A percentile compares a stretch with the other conserved stretches of the same genome.
These are phyloP conservation scores for Mediolabrus comicus DNA, from an alignment of 108 stramenopile genomes.

Conservation along the genomic window DNA sequence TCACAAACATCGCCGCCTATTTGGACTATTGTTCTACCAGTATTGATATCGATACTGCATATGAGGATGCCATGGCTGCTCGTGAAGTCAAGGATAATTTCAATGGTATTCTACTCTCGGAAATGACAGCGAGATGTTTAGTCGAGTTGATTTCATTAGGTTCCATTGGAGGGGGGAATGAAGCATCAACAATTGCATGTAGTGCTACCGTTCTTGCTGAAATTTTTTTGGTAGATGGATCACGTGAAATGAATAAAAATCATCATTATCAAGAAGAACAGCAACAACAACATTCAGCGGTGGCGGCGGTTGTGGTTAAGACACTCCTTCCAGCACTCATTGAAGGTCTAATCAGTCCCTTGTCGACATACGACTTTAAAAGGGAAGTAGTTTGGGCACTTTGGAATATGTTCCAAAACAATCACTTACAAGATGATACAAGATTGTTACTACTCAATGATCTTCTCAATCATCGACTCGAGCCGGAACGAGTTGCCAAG, in stretches of 20 bases:
- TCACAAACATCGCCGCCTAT: conserved; percentile 21
- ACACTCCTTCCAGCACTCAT: conserved; percentile 25
- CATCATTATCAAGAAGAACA: no score
- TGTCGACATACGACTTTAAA: conserved; percentile 20
- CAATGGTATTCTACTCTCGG: neutral
- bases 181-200: conserved; percentile 15
- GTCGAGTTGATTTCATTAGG: conserved; percentile 19
- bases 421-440: neutral
- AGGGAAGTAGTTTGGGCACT: conserved; percentile 36
- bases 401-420: conserved; percentile 8
- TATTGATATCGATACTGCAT: conserved; percentile 2
- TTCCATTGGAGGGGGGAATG: conserved; percentile 15
- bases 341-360: conserved; percentile 2
- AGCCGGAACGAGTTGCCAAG: conserved; percentile 3
- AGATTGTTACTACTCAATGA: no score
- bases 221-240: conserved; percentile 22
- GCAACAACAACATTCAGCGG: no score
- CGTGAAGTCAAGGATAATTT: neutral
- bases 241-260: neutral
- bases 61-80: neutral
- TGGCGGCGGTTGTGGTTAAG: neutral
- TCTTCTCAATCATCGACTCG: no score
- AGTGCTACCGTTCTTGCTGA: conserved; percentile 25
- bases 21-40: conserved; percentile 1
- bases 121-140: conserved; percentile 11